Evolutionary conservation across 2,329 filamentous ascomycete genomes (phyloP), one percentile per base, ranked within the genome.

Genomic region (Fusarium cyanostomum): DNA sequence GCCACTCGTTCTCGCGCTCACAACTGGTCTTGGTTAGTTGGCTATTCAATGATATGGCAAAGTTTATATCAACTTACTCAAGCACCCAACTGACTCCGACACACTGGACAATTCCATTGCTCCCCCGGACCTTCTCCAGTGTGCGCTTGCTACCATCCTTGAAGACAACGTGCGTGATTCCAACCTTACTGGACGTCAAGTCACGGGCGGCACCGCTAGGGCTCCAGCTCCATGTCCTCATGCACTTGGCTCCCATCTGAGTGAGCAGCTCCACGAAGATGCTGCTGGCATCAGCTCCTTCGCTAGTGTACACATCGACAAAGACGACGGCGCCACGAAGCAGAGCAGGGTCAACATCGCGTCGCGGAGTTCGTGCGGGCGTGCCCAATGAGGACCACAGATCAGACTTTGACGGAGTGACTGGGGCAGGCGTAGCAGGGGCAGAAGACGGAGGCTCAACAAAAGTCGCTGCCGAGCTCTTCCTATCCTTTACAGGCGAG

Each of bases 51-150:
- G 7, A 9, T 10, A 8, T 4, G 0, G 9, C 31, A 12, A 8
- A 11, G 31, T 42, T 24, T 7, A 13, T 27, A 12, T 21, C 5
- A 38, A 86, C 89, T 84, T 85, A 92, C 89, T 96, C 92, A 62
- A 96, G 83, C 52, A 95, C 90, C 92, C 92, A 97, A 65, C 88
- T 89, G 42, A 96, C 90, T 45, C 92, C 92, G 52, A 97, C 92
- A 77, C 92, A 96, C 68, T 92, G 88, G 33, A 97, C 91, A 27
- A 91, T 81, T 7, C 92, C 92, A 12, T 85, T 83, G 34, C 86
- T 88, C 68, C 89, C 85, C 55, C 87, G 83, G 7, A 94, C 89
- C 77, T 93, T 96, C 72, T 96, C 89, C 65, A 97, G 77, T 1
- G 92, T 96, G 24, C 89, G 83, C 71, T 89, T 89, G 37, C 88